Evolutionary conservation across 208 protist genomes (phyloP), one percentile per base, ranked within the genome.

Genomic region (Crithidia mellificae): DNA sequence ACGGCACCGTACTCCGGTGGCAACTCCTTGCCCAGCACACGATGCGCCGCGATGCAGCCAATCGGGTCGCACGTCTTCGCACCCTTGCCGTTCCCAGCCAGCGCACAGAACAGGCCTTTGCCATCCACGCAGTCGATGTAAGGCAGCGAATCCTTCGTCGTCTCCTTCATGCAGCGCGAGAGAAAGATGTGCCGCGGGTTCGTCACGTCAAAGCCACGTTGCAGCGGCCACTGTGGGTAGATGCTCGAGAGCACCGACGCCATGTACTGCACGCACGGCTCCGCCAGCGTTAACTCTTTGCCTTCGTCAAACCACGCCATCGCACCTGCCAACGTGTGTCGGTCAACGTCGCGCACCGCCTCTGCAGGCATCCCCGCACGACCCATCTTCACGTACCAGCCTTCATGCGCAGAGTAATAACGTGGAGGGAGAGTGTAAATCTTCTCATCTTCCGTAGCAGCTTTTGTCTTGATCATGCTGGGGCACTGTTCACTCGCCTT

Each of bases 301-400:
- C 46, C 52, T 14, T 43, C 50, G 8, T 77, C 59, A 43, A 58
- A 71, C 69, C 65, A 77, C 32, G 43, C 64, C 44, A 74, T 56
- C n/a, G 76, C 69, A 2, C 17, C 41, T 2, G n/a, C 32, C 29
- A 70, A 44, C 2, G 38, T 67, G 27, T 36, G 32, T 6, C 61
- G 22, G 6, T 68, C 58, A 5, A 36, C 27, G 24, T 59, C 20
- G 47, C 43, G 39, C 47, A 59, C 67, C 15, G 36, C 41, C 0
- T 22, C 17, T 22, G 49, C 20, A 29, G 34, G 57, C 3, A 24
- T 15, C 1, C n/a, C 47, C 14, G 24, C 34, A 15, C 64, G 59
- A 12, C 70, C 66, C 70, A 74, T 66, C 65, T 76, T 77, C n/a
- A 74, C 49, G n/a, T 69, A 69, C 76, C 76, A 81, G 38, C 65